Conservation (phyloP, 345 rosid genomes). For the Turritis glabra region DNA sequence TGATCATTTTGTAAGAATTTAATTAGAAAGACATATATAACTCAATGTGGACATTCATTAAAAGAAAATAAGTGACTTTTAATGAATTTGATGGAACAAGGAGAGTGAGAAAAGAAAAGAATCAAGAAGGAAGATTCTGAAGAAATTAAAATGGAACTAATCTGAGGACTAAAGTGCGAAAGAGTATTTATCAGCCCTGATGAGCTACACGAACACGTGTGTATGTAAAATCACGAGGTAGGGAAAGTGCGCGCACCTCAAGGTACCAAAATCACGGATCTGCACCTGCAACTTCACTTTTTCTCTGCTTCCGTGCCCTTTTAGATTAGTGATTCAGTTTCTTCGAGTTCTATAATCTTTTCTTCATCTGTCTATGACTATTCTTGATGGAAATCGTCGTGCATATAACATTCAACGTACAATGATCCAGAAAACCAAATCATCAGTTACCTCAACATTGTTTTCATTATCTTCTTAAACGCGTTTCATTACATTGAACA, state of each 20-base stretch:
- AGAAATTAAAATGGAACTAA: neutral
- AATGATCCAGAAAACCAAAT: neutral
- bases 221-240: neutral
- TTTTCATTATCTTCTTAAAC: neutral
- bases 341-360: neutral
- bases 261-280: conserved; percentile 35
- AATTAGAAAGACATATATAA: neutral
- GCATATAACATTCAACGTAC: neutral
- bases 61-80: neutral
- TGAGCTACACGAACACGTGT: conserved; percentile 22
- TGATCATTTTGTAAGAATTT: neutral
- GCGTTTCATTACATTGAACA: conserved; percentile 2
- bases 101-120: neutral
- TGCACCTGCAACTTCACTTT: conserved; percentile 28
- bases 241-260: conserved; percentile 10
- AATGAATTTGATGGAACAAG: neutral
- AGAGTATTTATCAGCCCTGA: neutral
- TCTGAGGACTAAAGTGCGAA: neutral
- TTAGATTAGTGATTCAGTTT: too few species aligned
- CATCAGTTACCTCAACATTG: neutral
- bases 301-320: conserved; percentile 10
- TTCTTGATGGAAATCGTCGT: neutral
- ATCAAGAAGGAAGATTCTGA: neutral
- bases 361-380: neutral
- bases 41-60: neutral